Base-by-base conservation (phyloP, 1,139 yeast genomes). In the Candida mesenterica region DNA sequence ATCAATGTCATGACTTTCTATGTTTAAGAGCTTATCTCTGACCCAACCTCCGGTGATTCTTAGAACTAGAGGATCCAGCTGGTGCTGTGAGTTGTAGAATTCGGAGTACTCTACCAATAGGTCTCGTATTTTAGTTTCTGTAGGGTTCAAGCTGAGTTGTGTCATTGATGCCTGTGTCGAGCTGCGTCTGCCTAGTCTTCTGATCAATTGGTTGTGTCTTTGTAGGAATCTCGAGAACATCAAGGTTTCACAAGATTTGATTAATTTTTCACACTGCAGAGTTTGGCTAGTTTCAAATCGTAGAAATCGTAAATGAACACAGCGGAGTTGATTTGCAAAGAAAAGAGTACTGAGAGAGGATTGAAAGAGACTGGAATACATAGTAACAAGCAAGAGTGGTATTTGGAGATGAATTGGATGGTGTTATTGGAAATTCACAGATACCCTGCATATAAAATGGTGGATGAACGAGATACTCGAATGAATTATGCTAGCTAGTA, bases 11-110 rank as follows among this genome's bases (percentile, higher is more conserved):
- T 92, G 81, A 36, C 94, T 82, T 22, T 77, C 79, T 33, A 73
- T 70, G 0, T 95, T 95, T 26, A 94, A 65, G 25, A 92, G 64
- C 62, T 92, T 92, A 59, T 92, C 99, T 50, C 99, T 74, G 4
- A 92, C 99, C 99, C 99, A 92, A 1, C 99, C 99, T 22, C 99
- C 99, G 0, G 97, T 90, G 48, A 92, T 85, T 44, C 99, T 62
- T 15, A 90, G 68, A 22, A 75, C 81, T 15, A 71, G 41, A 16
- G 41, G 44, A 4, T 33, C 37, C 15, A 31, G 46, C 13, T 41
- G 35, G 2, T 37, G 42, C 15, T 45, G 50, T 12, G 42, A 17
- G 38, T 69, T 68, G 43, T 70, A 67, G 37, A 58, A 49, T 31
- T 54, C 39, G 45, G 73, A 65, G 48, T 67, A 75, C 25, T 65